These are phyloP conservation scores for Microsporum canis DNA, from an alignment of 2,329 filamentous ascomycete genomes.

Conservation along the genomic window DNA sequence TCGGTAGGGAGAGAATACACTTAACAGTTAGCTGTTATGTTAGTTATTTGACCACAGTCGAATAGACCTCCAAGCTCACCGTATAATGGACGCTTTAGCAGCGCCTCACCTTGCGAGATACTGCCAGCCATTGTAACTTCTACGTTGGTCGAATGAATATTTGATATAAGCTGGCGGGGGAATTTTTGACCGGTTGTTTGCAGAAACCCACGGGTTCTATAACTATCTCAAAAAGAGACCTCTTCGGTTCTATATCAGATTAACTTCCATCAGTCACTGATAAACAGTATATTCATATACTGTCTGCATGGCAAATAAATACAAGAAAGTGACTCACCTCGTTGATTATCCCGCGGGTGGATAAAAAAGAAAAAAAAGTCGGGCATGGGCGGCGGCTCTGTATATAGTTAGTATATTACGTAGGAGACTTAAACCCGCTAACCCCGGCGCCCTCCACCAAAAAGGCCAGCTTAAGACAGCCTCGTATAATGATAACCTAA, in stretches of 20 bases:
- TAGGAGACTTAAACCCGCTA: not conserved
- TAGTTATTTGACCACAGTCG: not conserved
- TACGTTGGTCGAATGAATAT: not conserved
- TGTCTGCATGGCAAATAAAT: not conserved
- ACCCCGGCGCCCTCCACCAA: not conserved
- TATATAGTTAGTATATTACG: not conserved
- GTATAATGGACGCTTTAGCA: slow-evolving; percentile 42
- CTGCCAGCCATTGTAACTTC: slow-evolving; percentile 12
- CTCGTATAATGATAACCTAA: not conserved
- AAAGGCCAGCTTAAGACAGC: not conserved
- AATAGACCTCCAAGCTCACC: slow-evolving; percentile 24
- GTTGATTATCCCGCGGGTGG: too few species aligned
- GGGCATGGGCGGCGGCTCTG: too few species aligned
- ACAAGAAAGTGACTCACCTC: too few species aligned
- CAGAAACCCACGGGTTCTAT: too few species aligned
- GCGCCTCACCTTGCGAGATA: slow-evolving; percentile 22
- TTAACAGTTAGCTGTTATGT: slow-evolving; percentile 26
- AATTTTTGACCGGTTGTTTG: not conserved
- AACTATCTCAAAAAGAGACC: too few species aligned
- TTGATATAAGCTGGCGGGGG: not conserved
- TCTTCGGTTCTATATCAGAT: too few species aligned
- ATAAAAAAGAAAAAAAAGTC: too few species aligned
- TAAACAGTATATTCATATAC: too few species aligned
- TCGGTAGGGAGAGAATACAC: slow-evolving; percentile 74
- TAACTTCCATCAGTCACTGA: too few species aligned